Conservation (phyloP, 257 asterid genomes). For the Solanum paucissectum region DNA sequence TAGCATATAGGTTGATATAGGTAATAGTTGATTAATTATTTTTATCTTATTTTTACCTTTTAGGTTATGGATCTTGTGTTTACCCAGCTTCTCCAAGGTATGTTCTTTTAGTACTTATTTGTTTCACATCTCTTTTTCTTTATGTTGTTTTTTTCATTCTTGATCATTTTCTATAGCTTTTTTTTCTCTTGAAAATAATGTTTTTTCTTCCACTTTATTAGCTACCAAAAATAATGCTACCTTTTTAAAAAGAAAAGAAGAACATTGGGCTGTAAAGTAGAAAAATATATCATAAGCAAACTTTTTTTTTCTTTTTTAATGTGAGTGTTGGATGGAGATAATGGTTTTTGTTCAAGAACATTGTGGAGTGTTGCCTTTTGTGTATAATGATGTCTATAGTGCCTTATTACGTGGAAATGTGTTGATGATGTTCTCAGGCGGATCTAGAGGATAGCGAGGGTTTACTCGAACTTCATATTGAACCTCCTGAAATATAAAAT, state of each 20-base stretch:
- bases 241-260: background rate
- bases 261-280: background rate
- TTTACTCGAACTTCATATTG: no score
- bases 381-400: background rate
- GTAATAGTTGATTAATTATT: background rate
- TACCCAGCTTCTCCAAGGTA: slow-evolving; percentile 79
- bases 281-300: background rate
- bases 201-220: background rate
- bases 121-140: background rate
- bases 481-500: no score
- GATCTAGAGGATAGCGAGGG: background rate
- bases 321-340: background rate
- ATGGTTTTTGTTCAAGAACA: background rate
- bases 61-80: slow-evolving; percentile 92
- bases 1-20: background rate
- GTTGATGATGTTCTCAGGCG: background rate
- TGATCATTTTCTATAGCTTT: background rate
- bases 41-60: background rate
- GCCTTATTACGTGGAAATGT: background rate
- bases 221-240: background rate
- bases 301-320: background rate
- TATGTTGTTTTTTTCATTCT: background rate
- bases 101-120: background rate
- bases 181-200: background rate
- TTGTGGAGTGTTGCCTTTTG: background rate